A percentile compares a stretch with the other conserved stretches of the same genome.
Evolutionary conservation across 78 protist species (phyloP).

Genomic region (Planoprotostelium fungivorum): DNA sequence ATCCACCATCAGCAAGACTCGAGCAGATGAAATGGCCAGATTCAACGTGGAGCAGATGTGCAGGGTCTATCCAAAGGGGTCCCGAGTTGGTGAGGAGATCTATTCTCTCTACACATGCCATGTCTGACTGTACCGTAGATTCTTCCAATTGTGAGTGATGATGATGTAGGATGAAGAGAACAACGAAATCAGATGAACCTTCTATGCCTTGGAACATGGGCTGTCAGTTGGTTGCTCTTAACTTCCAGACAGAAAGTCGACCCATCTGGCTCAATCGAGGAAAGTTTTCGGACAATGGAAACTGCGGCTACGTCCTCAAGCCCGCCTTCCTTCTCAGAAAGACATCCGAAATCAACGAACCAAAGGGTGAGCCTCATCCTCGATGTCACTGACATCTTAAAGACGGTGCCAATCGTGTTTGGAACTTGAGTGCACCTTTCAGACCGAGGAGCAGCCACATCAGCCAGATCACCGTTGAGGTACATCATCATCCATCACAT

Average conservation of each 20-base stretch:
- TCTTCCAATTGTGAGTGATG: not conserved
- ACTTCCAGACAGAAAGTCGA: conserved; percentile 64
- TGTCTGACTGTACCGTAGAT: not conserved
- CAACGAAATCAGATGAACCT: conserved; percentile 70
- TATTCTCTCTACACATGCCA: conserved; percentile 9
- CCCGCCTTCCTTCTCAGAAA: conserved; percentile 32
- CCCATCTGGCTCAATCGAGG: conserved; percentile 64
- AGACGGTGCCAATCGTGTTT: not conserved
- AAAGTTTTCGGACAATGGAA: conserved; percentile 59
- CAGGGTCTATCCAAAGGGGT: conserved; percentile 83
- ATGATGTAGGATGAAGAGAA: no score
- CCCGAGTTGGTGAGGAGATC: conserved; percentile 70
- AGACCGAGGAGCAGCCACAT: not conserved
- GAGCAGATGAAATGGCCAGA: conserved; percentile 5
- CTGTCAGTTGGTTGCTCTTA: conserved; percentile 81
- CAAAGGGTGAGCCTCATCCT: not conserved
- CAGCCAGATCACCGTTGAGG: not conserved
- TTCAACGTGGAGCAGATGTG: conserved; percentile 34
- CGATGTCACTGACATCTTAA: not conserved
- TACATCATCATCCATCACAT: not conserved
- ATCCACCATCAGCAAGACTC: not conserved
- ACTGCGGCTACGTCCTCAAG: conserved; percentile 68
- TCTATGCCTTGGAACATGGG: conserved; percentile 66
- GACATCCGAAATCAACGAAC: not conserved
- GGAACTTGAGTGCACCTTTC: not conserved